These are phyloP conservation scores for Metschnikowia orientalis DNA, from an alignment of 805 yeast genomes.

Conservation along the genomic window DNA sequence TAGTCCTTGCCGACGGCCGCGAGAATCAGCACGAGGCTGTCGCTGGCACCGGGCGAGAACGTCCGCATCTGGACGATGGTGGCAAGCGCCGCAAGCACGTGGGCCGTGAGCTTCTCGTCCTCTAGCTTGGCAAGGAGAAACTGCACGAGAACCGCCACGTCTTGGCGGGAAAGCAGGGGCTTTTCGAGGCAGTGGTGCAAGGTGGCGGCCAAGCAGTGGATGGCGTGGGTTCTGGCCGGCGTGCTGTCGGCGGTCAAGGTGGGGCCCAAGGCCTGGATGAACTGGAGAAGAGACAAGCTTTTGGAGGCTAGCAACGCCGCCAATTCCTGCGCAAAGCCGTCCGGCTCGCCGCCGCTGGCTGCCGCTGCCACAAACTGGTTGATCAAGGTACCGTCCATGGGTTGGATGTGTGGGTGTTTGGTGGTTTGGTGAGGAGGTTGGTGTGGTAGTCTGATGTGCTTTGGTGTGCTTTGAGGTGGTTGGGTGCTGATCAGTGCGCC, in stretches of 20 bases:
- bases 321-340: slow-evolving; percentile 21
- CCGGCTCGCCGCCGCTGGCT: slow-evolving; percentile 23
- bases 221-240: slow-evolving; percentile 43
- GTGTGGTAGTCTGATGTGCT: no score
- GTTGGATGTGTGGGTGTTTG: neutral
- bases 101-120: slow-evolving; percentile 52
- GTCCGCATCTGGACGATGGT: slow-evolving; percentile 51
- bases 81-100: slow-evolving; percentile 51
- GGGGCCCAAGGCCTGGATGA: slow-evolving; percentile 58
- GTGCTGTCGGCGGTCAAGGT: slow-evolving; percentile 58
- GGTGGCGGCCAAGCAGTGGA: slow-evolving; percentile 38
- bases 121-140: slow-evolving; percentile 66
- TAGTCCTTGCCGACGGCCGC: slow-evolving; percentile 28
- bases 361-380: slow-evolving; percentile 35
- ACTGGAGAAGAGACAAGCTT: slow-evolving; percentile 41
- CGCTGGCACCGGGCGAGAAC: slow-evolving; percentile 30
- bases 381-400: slow-evolving; percentile 22
- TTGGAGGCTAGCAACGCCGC: slow-evolving; percentile 20
- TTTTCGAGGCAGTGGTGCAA: slow-evolving; percentile 25
- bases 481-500: no score
- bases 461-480: no score
- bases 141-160: slow-evolving; percentile 45
- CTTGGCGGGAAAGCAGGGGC: slow-evolving; percentile 35
- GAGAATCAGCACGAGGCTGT: slow-evolving; percentile 36
- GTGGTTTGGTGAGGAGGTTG: neutral